Percentiles rank a stretch among this genome's conserved stretches.
Evolutionary conservation across 164 flowering plant species (phyloP).

Genomic region (Berberis thunbergii): DNA sequence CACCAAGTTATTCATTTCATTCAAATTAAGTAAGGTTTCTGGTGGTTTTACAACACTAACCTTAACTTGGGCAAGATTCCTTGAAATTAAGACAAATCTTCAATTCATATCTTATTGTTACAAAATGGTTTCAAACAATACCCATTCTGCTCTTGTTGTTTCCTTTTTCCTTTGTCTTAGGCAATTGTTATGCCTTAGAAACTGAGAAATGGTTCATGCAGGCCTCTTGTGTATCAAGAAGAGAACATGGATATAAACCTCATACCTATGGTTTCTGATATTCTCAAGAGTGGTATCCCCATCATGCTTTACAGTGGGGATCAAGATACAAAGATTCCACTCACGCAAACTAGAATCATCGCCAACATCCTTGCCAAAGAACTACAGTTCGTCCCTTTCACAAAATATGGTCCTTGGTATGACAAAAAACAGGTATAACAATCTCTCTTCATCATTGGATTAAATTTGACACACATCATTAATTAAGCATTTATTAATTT

Average conservation of each 20-base stretch:
- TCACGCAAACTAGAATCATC: slow-evolving; percentile 38
- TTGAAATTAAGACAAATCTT: too few relatives aligned
- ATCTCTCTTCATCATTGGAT: background rate
- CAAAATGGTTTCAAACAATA: too few relatives aligned
- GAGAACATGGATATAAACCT: slow-evolving; percentile 2
- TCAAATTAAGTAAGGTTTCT: background rate
- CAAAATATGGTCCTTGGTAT: slow-evolving; percentile 33
- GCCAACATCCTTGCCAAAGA: slow-evolving; percentile 26
- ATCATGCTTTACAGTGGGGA: slow-evolving; percentile 13
- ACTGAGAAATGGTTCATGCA: background rate
- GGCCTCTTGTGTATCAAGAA: background rate
- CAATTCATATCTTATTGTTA: too few relatives aligned
- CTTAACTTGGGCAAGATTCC: too few relatives aligned
- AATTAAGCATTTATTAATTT: too few relatives aligned
- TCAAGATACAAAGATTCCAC: slow-evolving; percentile 34
- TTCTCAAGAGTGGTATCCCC: slow-evolving; percentile 1
- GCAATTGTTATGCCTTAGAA: too few relatives aligned
- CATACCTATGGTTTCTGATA: background rate
- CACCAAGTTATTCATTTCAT: background rate
- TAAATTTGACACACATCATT: background rate
- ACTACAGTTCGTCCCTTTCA: slow-evolving; percentile 18
- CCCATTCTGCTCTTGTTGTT: too few relatives aligned
- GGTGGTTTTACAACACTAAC: background rate
- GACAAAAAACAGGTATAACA: slow-evolving; percentile 24
- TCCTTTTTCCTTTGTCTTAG: too few relatives aligned